phyloP scores from a whole-genome alignment of 73 alveolate genomes.

The Stentor roeselii region DNA sequence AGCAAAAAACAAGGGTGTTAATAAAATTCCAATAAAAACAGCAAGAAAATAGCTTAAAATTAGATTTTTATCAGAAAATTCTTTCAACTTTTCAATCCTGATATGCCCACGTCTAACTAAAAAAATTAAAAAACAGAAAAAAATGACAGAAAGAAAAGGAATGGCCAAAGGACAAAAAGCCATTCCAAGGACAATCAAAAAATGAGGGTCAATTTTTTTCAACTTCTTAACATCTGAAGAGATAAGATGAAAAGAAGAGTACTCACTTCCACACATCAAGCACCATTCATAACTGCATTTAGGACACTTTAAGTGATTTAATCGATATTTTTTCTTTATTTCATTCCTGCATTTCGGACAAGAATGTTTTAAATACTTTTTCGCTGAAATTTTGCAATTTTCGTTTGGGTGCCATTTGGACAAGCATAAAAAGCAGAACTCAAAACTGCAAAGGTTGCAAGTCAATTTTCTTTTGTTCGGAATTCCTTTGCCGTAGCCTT shows the following conservation, averaged over 20 bases:
- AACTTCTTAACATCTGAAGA: background rate
- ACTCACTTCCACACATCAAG: background rate
- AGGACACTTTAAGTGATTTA: background rate
- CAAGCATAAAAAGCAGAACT: background rate
- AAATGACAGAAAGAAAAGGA: background rate
- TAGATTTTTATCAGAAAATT: no score
- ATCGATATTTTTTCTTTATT: background rate
- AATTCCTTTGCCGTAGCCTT: background rate
- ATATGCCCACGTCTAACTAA: background rate
- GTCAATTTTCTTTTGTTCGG: background rate
- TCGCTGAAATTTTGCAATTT: background rate
- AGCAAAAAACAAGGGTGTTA: background rate
- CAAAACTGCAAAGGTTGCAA: background rate
- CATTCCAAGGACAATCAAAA: background rate
- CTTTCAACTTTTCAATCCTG: background rate
- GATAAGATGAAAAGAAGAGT: background rate
- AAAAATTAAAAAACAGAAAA: background rate
- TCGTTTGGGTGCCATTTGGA: background rate
- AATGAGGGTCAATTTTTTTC: background rate
- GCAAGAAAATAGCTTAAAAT: background rate
- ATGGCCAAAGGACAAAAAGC: background rate
- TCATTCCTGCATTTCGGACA: background rate
- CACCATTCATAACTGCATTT: background rate
- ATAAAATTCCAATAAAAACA: background rate
- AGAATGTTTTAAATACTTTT: no score